A percentile compares a stretch with the other conserved stretches of the same genome.
Conservation (phyloP, 805 yeast species). For the Metschnikowia drakensbergensis region DNA sequence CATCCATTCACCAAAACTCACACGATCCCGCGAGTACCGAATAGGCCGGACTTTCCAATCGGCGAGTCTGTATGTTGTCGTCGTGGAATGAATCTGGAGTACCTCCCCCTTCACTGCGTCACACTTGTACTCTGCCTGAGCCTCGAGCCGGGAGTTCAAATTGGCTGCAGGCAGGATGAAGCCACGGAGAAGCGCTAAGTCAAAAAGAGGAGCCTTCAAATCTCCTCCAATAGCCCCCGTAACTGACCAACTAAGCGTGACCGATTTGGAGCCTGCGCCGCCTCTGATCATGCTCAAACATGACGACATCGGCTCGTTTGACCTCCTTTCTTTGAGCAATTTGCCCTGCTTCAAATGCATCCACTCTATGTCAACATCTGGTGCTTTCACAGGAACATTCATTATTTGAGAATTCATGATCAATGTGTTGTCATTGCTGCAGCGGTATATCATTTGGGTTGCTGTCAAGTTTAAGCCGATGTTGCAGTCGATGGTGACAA, state of each 20-base stretch:
- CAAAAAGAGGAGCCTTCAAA: slow-evolving; percentile 2
- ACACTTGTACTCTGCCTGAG: slow-evolving; percentile 12
- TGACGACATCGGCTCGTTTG: slow-evolving; percentile 6
- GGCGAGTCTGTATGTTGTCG: slow-evolving; percentile 4
- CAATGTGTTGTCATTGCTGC: slow-evolving; percentile 1
- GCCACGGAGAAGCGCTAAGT: slow-evolving; percentile 1
- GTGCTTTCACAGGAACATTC: background rate
- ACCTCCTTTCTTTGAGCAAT: background rate
- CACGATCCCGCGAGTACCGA: background rate
- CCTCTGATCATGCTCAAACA: slow-evolving; percentile 9
- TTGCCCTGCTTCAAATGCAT: slow-evolving; percentile 10
- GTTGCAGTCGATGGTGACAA: background rate
- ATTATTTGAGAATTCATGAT: slow-evolving; percentile 5
- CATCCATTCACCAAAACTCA: slow-evolving; percentile 5
- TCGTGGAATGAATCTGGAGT: slow-evolving; percentile 8
- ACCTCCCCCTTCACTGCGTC: slow-evolving; percentile 6
- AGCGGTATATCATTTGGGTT: background rate
- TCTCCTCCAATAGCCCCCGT: background rate
- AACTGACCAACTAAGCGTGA: background rate
- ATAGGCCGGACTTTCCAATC: slow-evolving; percentile 9
- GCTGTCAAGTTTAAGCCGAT: background rate
- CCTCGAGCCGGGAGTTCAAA: background rate
- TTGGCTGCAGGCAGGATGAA: background rate
- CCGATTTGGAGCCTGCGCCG: slow-evolving; percentile 6
- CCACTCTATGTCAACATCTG: slow-evolving; percentile 5